These are phyloP conservation scores for Yarrowia galli DNA, from an alignment of 1,139 yeast genomes.

Conservation along the genomic window DNA sequence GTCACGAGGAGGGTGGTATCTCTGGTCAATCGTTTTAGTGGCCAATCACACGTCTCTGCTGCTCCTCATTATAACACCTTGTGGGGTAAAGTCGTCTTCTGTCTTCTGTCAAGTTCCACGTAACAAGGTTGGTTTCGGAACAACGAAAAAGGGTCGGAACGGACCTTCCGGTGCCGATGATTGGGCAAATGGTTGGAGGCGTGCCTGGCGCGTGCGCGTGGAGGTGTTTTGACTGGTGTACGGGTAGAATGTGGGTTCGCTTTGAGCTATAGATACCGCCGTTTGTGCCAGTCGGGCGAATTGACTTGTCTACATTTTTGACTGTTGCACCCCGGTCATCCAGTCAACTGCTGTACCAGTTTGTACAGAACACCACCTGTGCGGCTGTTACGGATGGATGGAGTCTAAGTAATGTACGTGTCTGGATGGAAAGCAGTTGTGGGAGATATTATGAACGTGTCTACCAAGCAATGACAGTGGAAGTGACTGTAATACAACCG, in stretches of 20 bases:
- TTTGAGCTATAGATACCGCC: neutral
- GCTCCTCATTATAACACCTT: neutral
- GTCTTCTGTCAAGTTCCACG: constrained; percentile 21
- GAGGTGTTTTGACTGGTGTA: no score
- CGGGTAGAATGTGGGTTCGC: no score
- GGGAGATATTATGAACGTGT: no score
- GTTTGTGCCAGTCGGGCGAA: neutral
- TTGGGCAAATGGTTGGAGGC: neutral
- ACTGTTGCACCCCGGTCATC: no score
- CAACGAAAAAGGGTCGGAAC: constrained; percentile 31
- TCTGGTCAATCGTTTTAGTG: no score
- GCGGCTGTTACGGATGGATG: constrained; percentile 8
- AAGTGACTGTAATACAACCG: no score
- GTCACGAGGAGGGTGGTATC: neutral
- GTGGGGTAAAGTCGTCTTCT: constrained; percentile 13
- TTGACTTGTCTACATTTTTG: no score
- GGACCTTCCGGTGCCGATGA: constrained; percentile 17
- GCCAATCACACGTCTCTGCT: no score
- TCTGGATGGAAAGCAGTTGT: no score
- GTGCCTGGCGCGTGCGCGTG: constrained; percentile 37
- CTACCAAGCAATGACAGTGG: no score
- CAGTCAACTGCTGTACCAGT: no score
- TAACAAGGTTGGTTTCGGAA: constrained; percentile 17
- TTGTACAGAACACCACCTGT: no score
- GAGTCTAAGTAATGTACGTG: neutral